Evolutionary conservation across 306 rosid genomes (phyloP).

Genomic region (Sphenostylis stenocarpa): DNA sequence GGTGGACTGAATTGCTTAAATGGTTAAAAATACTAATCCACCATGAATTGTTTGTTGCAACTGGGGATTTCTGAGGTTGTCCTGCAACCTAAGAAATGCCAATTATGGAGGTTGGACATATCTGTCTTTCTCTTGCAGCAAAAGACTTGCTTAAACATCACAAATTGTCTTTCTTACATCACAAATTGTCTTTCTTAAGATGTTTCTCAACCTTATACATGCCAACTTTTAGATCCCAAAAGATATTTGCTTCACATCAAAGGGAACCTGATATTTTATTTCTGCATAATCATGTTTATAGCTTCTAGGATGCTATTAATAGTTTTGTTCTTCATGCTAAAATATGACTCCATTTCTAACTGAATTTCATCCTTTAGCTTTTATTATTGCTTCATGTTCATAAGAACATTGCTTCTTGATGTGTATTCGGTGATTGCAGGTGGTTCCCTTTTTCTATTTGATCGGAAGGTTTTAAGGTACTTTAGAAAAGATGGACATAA

Average conservation of each 20-base stretch:
- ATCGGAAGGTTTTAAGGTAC: slow-evolving; percentile 84
- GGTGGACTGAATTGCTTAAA: background rate
- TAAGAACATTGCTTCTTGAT: slow-evolving; percentile 32
- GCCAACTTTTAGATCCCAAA: background rate
- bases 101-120: slow-evolving; percentile 14
- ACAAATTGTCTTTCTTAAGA: background rate
- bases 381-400: slow-evolving; percentile 27
- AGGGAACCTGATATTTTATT: background rate
- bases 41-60: slow-evolving; percentile 38
- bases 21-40: background rate
- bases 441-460: slow-evolving; percentile 88
- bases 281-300: background rate
- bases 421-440: slow-evolving; percentile 51
- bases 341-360: slow-evolving; percentile 6
- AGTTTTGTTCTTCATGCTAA: background rate
- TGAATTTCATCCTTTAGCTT: background rate
- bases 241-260: background rate
- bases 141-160: background rate
- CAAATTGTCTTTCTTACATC: background rate
- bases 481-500: slow-evolving; percentile 90
- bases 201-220: background rate
- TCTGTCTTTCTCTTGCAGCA: slow-evolving; percentile 8
- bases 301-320: slow-evolving; percentile 4
- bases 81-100: slow-evolving; percentile 14
- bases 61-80: slow-evolving; percentile 36